Percentiles rank a stretch among this genome's conserved stretches.
Evolutionary conservation across 2,329 filamentous ascomycete species (phyloP).

Genomic region (Penicillium janthinellum): DNA sequence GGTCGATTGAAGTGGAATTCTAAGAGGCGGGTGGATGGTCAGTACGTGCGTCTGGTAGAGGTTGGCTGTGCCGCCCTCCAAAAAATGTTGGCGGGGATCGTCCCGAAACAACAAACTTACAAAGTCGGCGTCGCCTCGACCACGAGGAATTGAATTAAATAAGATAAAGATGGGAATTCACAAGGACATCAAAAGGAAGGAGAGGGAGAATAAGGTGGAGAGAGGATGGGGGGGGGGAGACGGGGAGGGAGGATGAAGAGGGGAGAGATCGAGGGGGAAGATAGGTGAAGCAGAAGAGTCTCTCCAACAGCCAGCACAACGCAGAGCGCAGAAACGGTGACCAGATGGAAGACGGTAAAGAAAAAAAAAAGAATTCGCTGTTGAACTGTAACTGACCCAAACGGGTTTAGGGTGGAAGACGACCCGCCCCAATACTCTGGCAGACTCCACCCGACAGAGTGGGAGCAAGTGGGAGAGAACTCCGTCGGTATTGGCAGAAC

Average conservation of each 20-base stretch:
- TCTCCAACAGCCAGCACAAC: background rate
- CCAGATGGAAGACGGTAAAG: background rate
- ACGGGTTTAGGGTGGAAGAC: conserved; percentile 33
- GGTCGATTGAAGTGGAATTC: conserved; percentile 14
- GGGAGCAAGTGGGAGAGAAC: background rate
- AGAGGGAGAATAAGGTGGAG: conserved; percentile 9
- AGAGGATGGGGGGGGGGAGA: background rate
- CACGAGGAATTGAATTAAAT: conserved; percentile 11
- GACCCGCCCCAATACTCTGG: conserved; percentile 28
- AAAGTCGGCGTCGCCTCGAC: conserved; percentile 1
- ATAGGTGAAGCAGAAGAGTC: conserved; percentile 7
- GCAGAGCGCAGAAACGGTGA: conserved; percentile 3
- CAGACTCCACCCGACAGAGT: conserved; percentile 16
- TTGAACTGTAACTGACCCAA: conserved; percentile 37
- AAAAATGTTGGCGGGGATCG: conserved; percentile 21
- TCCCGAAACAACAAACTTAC: conserved; percentile 1
- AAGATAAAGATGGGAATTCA: conserved; percentile 9
- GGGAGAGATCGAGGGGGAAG: background rate
- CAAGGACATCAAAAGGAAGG: conserved; percentile 38
- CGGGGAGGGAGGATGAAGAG: background rate
- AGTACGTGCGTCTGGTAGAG: background rate
- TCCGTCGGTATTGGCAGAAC: background rate
- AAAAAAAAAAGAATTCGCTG: conserved; percentile 27
- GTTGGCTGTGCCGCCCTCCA: conserved; percentile 30
- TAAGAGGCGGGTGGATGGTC: background rate